Conservation (phyloP, 805 yeast species). For the Candida verbasci region DNA sequence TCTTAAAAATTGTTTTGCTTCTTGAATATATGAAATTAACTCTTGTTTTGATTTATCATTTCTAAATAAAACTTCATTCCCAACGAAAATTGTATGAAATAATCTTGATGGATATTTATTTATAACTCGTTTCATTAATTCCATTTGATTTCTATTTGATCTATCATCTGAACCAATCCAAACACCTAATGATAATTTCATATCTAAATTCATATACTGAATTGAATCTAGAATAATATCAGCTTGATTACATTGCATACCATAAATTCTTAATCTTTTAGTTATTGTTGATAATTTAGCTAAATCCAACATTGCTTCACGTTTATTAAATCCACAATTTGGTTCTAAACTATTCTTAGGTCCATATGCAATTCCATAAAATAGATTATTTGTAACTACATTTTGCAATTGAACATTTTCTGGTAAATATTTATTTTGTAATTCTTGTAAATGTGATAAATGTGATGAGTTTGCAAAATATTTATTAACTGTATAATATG, state of each 20-base stretch:
- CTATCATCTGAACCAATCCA: slow-evolving; percentile 51
- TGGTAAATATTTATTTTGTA: slow-evolving; percentile 6
- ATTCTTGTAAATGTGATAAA: slow-evolving; percentile 6
- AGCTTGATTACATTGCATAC: slow-evolving; percentile 59
- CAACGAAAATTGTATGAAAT: slow-evolving; percentile 53
- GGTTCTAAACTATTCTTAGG: slow-evolving; percentile 53
- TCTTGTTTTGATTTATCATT: slow-evolving; percentile 38
- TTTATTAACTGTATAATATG: slow-evolving; percentile 17
- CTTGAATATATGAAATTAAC: slow-evolving; percentile 39
- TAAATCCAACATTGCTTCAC: slow-evolving; percentile 53
- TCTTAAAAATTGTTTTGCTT: slow-evolving; percentile 35
- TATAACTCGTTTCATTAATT: slow-evolving; percentile 39
- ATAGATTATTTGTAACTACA: slow-evolving; percentile 23
- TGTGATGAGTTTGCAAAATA: slow-evolving; percentile 18
- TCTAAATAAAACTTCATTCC: slow-evolving; percentile 60
- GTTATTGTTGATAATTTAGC: slow-evolving; percentile 57
- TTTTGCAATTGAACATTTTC: slow-evolving; percentile 37
- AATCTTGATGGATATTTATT: slow-evolving; percentile 35
- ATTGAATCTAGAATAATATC: slow-evolving; percentile 51
- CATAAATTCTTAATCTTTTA: slow-evolving; percentile 51
- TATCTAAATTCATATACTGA: slow-evolving; percentile 42
- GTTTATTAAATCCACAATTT: slow-evolving; percentile 43
- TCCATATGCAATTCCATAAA: slow-evolving; percentile 59
- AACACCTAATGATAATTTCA: slow-evolving; percentile 58
- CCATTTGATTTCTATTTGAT: slow-evolving; percentile 44